These are phyloP conservation scores for Plantago major DNA, from an alignment of 257 asterid genomes.

Conservation along the genomic window DNA sequence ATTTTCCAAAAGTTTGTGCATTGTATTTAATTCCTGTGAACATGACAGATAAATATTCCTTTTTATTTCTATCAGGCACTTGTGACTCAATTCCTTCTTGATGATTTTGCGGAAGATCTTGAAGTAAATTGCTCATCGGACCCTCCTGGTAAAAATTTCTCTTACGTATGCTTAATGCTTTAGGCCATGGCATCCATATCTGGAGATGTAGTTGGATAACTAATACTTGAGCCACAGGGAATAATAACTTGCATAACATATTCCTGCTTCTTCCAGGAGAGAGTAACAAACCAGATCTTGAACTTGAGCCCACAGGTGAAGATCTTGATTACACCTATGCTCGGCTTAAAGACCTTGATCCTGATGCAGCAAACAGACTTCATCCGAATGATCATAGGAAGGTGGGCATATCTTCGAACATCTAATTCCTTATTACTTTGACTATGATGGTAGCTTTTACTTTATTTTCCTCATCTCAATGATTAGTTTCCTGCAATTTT, in stretches of 20 bases:
- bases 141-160: conserved; percentile 37
- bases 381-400: conserved; percentile 90
- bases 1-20: conserved; percentile 7
- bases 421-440: neutral
- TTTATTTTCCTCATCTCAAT: neutral
- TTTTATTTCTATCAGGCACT: conserved; percentile 53
- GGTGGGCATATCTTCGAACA: conserved; percentile 36
- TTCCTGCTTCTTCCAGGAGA: conserved; percentile 37
- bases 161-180: conserved; percentile 10
- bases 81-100: conserved; percentile 77
- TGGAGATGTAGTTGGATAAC: neutral
- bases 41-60: conserved; percentile 16
- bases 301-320: conserved; percentile 24
- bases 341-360: conserved; percentile 69
- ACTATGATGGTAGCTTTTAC: neutral
- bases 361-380: conserved; percentile 75
- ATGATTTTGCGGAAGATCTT: conserved; percentile 51
- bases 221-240: neutral
- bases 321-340: conserved; percentile 36
- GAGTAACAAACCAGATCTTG: conserved; percentile 35
- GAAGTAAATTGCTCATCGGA: conserved; percentile 40
- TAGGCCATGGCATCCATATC: conserved; percentile 9
- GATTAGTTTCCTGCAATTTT: conserved; percentile 16
- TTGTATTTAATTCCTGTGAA: neutral
- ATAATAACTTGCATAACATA: conserved; percentile 8